A percentile compares a stretch with the other conserved stretches of the same genome.
Evolutionary conservation across 176 grass and related monocot species (phyloP).

Genomic region (Chloris gayana): DNA sequence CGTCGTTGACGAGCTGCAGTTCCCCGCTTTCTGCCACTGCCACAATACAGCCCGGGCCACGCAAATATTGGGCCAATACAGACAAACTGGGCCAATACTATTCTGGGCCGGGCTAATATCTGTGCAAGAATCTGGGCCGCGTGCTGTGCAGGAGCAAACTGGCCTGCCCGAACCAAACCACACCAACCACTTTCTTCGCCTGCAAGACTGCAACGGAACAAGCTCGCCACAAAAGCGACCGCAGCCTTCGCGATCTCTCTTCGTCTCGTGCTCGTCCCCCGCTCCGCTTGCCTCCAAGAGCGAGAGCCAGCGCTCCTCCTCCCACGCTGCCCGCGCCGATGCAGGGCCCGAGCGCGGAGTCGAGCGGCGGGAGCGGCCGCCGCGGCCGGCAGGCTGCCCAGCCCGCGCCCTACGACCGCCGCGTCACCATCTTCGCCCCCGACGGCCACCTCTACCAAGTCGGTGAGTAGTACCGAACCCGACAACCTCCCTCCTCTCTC

Average conservation of each 20-base stretch:
- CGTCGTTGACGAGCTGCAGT: too few relatives aligned
- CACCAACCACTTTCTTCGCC: neutral
- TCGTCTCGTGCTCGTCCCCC: neutral
- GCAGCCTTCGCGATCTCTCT: neutral
- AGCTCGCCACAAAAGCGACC: neutral
- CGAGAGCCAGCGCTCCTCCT: conserved; percentile 1
- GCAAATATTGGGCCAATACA: too few relatives aligned
- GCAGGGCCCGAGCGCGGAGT: neutral
- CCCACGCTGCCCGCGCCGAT: conserved; percentile 22
- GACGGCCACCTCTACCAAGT: conserved; percentile 62
- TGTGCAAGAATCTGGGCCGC: neutral
- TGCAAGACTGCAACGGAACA: neutral
- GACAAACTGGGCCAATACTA: too few relatives aligned
- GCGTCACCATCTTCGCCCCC: conserved; percentile 62
- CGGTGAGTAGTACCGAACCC: conserved; percentile 42
- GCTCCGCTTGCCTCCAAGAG: neutral
- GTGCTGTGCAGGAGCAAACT: neutral
- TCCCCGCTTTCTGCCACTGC: too few relatives aligned
- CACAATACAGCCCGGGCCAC: too few relatives aligned
- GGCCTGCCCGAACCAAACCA: neutral
- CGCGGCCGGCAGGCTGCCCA: too few relatives aligned
- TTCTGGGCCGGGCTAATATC: too few relatives aligned
- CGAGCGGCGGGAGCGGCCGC: neutral
- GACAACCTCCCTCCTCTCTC: neutral
- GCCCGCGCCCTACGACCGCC: conserved; percentile 37